Conservation (phyloP, 805 yeast genomes). For the Lipomyces spencermartinsiae region DNA sequence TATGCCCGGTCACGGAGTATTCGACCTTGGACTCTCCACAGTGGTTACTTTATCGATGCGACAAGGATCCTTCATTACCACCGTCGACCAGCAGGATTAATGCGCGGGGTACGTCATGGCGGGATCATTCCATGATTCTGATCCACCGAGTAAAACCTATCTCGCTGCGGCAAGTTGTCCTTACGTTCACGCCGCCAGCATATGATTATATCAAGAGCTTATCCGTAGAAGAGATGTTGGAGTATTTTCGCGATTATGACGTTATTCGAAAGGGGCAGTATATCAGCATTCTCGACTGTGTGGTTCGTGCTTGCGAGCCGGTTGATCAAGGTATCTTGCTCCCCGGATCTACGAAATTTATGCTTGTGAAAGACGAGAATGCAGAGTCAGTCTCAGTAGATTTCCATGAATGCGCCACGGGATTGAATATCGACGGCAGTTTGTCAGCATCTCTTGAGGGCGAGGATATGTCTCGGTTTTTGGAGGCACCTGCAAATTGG, state of each 20-base stretch:
- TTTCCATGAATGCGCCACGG: conserved; percentile 16
- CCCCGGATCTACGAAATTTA: conserved; percentile 54
- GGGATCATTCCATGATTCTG: conserved; percentile 19
- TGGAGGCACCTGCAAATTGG: conserved; percentile 15
- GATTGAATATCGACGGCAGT: conserved; percentile 20
- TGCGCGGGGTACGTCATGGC: not conserved
- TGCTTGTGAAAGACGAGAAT: conserved; percentile 52
- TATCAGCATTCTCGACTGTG: conserved; percentile 14
- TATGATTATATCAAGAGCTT: conserved; percentile 51
- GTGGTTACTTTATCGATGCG: conserved; percentile 22
- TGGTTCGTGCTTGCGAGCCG: conserved; percentile 62
- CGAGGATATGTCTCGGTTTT: conserved; percentile 5
- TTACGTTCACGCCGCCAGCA: conserved; percentile 55
- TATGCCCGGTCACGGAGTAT: conserved; percentile 12
- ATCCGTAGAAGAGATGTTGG: conserved; percentile 47
- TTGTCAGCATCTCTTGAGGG: conserved; percentile 31
- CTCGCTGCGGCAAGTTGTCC: conserved; percentile 49
- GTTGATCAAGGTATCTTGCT: conserved; percentile 67
- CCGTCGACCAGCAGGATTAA: conserved; percentile 21
- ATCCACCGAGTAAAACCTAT: conserved; percentile 37
- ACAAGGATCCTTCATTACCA: conserved; percentile 17
- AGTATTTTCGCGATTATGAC: conserved; percentile 33
- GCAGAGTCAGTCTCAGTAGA: conserved; percentile 28
- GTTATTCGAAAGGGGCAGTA: conserved; percentile 14
- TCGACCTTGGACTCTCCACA: conserved; percentile 4